These are phyloP conservation scores for Meyerozyma athensensis DNA, from an alignment of 1,139 yeast genomes.

Conservation along the genomic window DNA sequence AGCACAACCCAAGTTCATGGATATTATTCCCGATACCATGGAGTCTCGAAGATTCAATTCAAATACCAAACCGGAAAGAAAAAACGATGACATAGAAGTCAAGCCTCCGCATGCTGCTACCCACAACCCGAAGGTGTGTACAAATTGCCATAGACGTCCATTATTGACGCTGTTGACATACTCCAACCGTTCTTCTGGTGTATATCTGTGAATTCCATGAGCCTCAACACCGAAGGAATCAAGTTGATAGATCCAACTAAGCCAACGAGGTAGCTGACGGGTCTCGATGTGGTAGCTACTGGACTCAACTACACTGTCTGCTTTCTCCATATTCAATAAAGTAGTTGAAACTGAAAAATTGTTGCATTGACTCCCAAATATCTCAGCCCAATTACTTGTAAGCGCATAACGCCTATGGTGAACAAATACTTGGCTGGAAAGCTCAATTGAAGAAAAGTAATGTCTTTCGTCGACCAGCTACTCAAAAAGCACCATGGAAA, in stretches of 20 bases:
- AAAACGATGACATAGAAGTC: constrained; percentile 37
- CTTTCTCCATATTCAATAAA: neutral
- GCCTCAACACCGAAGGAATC: constrained; percentile 27
- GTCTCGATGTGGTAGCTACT: neutral
- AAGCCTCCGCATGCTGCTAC: constrained; percentile 38
- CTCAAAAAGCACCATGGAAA: constrained; percentile 19
- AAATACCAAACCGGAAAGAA: constrained; percentile 28
- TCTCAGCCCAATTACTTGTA: constrained; percentile 1
- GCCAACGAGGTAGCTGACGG: constrained; percentile 4
- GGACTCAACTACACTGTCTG: neutral
- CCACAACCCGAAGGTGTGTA: constrained; percentile 28
- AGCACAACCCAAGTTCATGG: constrained; percentile 31
- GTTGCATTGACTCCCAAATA: neutral
- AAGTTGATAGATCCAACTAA: constrained; percentile 16
- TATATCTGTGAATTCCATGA: constrained; percentile 28
- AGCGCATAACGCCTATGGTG: neutral
- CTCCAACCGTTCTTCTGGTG: constrained; percentile 19
- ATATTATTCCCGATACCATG: constrained; percentile 27
- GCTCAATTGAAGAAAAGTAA: neutral
- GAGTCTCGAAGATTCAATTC: constrained; percentile 27
- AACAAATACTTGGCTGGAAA: neutral
- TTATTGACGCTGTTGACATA: neutral
- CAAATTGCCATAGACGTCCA: constrained; percentile 13
- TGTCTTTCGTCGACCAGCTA: constrained; percentile 8
- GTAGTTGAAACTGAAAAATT: too few relatives aligned